A percentile compares a stretch with the other conserved stretches of the same genome.
Conservation (phyloP, 805 yeast species). For the Metschnikowia shivogae region DNA sequence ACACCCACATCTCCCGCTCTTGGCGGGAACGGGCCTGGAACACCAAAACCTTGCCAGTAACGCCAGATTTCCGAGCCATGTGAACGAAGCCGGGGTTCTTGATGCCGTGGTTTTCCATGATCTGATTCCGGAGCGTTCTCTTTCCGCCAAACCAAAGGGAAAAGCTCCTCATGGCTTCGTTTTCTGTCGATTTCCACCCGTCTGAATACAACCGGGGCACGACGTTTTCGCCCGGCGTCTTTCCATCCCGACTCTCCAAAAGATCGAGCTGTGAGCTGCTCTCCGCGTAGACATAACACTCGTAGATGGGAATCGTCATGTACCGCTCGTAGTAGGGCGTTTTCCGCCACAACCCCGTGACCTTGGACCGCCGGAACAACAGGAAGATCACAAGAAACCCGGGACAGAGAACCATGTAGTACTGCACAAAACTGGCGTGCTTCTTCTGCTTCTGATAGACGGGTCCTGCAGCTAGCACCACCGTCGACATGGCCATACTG, state of each 20-base stretch:
- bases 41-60: conserved; percentile 62
- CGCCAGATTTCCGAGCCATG: conserved; percentile 54
- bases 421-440: conserved; percentile 61
- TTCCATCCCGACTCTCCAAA: conserved; percentile 37
- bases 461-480: conserved; percentile 60
- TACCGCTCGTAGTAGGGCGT: conserved; percentile 48
- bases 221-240: conserved; percentile 52
- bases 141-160: conserved; percentile 80
- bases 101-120: conserved; percentile 10
- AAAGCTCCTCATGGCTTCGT: conserved; percentile 69
- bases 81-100: conserved; percentile 43
- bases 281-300: conserved; percentile 77
- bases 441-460: conserved; percentile 67
- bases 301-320: conserved; percentile 56
- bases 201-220: conserved; percentile 73
- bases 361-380: conserved; percentile 43
- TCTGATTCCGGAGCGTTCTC: conserved; percentile 11
- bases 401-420: conserved; percentile 63
- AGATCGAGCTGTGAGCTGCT: conserved; percentile 54
- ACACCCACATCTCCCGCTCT: conserved; percentile 83
- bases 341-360: conserved; percentile 44
- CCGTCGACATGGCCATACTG: conserved; percentile 53
- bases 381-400: conserved; percentile 61
- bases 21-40: conserved; percentile 79
- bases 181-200: conserved; percentile 83